Percentiles rank a stretch among this genome's conserved stretches.
Conservation (phyloP, 177 flowering plant species). For the Vitis hybrid region DNA sequence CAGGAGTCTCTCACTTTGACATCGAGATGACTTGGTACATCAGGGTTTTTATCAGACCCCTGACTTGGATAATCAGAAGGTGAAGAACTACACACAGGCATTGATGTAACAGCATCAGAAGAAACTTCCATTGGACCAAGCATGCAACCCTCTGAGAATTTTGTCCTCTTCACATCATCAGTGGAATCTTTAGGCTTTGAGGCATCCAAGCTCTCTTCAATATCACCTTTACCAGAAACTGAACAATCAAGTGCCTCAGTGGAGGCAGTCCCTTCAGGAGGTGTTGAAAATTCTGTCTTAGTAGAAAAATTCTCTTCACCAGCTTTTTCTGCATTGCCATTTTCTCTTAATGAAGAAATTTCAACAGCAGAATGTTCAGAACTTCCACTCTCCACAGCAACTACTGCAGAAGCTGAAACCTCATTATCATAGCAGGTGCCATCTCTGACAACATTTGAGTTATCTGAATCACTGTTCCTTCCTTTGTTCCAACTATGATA, state of each 20-base stretch:
- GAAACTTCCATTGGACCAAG: too few species aligned
- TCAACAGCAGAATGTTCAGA: background rate
- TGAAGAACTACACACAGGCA: too few species aligned
- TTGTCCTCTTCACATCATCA: too few species aligned
- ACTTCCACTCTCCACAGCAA: background rate
- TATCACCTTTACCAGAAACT: background rate
- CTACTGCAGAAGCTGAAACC: background rate
- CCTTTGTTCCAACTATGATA: conserved; percentile 39
- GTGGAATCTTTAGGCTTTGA: too few species aligned
- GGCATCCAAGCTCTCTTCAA: too few species aligned
- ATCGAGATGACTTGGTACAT: background rate
- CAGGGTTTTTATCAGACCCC: background rate
- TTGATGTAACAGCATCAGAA: too few species aligned
- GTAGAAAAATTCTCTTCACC: background rate
- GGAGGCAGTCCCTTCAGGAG: conserved; percentile 1
- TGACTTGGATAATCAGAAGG: background rate
- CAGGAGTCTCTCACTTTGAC: background rate
- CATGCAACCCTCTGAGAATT: too few species aligned
- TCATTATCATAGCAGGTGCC: background rate
- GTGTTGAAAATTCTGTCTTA: background rate
- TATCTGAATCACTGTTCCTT: background rate
- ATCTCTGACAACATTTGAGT: background rate
- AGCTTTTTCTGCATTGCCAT: background rate
- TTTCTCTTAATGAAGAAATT: background rate
- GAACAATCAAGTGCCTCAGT: background rate